Evolutionary conservation across 805 yeast species (phyloP), one percentile per base, ranked within the genome.

Genomic region (Yarrowia hollandica): DNA sequence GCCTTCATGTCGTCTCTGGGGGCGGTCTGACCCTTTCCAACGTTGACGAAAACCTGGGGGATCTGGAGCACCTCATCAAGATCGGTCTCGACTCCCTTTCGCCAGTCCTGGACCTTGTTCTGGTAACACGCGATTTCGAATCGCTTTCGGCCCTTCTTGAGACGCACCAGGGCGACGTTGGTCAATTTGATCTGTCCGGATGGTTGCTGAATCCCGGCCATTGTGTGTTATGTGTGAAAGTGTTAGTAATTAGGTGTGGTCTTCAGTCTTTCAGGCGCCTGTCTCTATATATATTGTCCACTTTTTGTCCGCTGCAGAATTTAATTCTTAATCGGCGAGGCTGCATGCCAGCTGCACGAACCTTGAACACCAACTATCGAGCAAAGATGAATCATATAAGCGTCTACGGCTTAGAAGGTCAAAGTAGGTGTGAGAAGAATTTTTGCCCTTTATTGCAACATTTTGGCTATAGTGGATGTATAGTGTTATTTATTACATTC

Each of bases 81-180:
- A 69, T 94, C 97, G 65, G 89, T 92, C 68, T 94, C 99, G 6
- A 88, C 83, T 61, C 86, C 88, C 62, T 82, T 80, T 65, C 97
- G 79, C 83, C 90, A 94, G 71, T 94, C 99, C 71, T 92, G 98
- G 5, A 94, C 97, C 69, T 94, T 94, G 68, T 94, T 94, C 68
- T 89, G 96, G 71, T 94, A 94, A 69, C 99, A 94, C 0, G 98
- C 98, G 42, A 94, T 81, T 72, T 94, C 99, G 66, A 90, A 94
- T 64, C 97, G 77, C 72, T 89, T 88, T 69, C 89, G 90, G 38
- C 77, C 97, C 70, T 89, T 90, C 67, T 86, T 88, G 83, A 94
- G 83, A 46, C 94, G 80, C 44, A 94, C 97, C 60, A 92, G 77
- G 25, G 98, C 90, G 28, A 94, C 98, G 71, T 94, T 94, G 55